A percentile compares a stretch with the other conserved stretches of the same genome.
phyloP scores from a whole-genome alignment of 2,329 filamentous ascomycete genomes.

The Ophiostoma pallidulum region DNA sequence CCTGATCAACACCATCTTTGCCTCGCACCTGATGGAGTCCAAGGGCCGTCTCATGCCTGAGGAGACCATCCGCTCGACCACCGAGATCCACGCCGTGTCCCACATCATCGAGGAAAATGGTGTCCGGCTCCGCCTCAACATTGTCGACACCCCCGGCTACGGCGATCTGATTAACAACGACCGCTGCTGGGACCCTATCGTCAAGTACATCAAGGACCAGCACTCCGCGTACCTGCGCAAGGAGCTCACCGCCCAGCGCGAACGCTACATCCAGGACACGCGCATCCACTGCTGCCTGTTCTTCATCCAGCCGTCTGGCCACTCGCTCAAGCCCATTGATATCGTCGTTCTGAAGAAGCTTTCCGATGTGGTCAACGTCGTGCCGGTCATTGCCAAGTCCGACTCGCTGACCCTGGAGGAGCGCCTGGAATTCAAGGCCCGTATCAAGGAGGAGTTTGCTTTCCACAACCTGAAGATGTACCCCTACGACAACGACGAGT shows the following conservation, averaged over 20 bases:
- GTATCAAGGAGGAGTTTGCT: slow-evolving; percentile 98
- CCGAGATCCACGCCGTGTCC: slow-evolving; percentile 94
- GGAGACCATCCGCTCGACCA: slow-evolving; percentile 88
- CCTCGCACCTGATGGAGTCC: slow-evolving; percentile 96
- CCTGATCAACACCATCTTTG: slow-evolving; percentile 99
- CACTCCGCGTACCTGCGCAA: slow-evolving; percentile 98
- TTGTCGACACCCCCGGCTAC: slow-evolving; percentile 97
- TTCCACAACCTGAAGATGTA: slow-evolving; percentile 99
- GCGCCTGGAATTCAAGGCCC: slow-evolving; percentile 92
- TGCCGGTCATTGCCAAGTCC: slow-evolving; percentile 97
- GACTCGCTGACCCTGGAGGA: slow-evolving; percentile 95
- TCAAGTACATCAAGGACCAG: slow-evolving; percentile 99
- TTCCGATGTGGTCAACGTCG: slow-evolving; percentile 97
- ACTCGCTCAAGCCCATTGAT: slow-evolving; percentile 97
- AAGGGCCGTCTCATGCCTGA: slow-evolving; percentile 91
- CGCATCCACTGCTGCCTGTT: slow-evolving; percentile 99
- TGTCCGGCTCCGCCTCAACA: slow-evolving; percentile 93
- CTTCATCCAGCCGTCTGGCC: slow-evolving; percentile 97
- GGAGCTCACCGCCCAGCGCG: slow-evolving; percentile 97
- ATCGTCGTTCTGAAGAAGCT: slow-evolving; percentile 99
- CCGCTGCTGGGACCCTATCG: slow-evolving; percentile 99
- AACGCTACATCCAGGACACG: slow-evolving; percentile 98
- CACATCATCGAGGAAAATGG: slow-evolving; percentile 99
- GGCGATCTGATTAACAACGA: slow-evolving; percentile 99
- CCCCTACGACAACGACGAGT: slow-evolving; percentile 98